phyloP scores from a whole-genome alignment of 208 protist genomes.

The Wallacemonas collosoma region DNA sequence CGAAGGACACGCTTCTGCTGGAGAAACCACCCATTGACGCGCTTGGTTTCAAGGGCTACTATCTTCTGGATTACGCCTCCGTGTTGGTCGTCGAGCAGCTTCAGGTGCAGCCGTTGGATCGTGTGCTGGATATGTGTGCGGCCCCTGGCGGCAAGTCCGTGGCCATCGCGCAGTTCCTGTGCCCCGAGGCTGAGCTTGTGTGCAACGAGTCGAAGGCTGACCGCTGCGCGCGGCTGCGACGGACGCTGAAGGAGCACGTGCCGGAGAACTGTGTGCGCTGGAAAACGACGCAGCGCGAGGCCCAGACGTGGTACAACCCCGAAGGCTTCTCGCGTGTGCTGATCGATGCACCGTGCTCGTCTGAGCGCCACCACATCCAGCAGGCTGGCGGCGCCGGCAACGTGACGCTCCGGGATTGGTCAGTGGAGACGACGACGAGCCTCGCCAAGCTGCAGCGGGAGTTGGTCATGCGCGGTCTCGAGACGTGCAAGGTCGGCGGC shows the following conservation, averaged over 20 bases:
- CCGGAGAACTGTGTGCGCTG: conserved; percentile 64
- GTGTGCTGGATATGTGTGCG: conserved; percentile 86
- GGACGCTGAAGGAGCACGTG: conserved; percentile 72
- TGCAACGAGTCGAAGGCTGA: conserved; percentile 71
- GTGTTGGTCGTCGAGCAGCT: conserved; percentile 76
- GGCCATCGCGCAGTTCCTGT: conserved; percentile 79
- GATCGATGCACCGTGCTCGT: conserved; percentile 92
- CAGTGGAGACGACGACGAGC: conserved; percentile 33
- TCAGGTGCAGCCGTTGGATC: conserved; percentile 65
- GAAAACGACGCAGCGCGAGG: conserved; percentile 67
- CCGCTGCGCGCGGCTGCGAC: conserved; percentile 66
- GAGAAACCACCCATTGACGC: conserved; percentile 54
- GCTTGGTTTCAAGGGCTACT: conserved; percentile 76
- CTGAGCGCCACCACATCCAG: conserved; percentile 91
- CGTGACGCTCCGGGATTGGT: conserved; percentile 55
- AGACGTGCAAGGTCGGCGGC: conserved; percentile 74
- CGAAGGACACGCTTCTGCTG: conserved; percentile 2
- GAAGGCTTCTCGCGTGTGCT: conserved; percentile 79
- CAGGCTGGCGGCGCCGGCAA: conserved; percentile 33
- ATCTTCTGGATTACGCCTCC: conserved; percentile 82
- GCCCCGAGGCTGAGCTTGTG: conserved; percentile 55
- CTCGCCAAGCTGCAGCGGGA: conserved; percentile 54
- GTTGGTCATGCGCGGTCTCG: conserved; percentile 76
- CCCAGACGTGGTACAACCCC: conserved; percentile 69
- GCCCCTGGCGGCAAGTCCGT: conserved; percentile 79